These are phyloP conservation scores for Ogataea polymorpha DNA, from an alignment of 805 yeast species.

Conservation along the genomic window DNA sequence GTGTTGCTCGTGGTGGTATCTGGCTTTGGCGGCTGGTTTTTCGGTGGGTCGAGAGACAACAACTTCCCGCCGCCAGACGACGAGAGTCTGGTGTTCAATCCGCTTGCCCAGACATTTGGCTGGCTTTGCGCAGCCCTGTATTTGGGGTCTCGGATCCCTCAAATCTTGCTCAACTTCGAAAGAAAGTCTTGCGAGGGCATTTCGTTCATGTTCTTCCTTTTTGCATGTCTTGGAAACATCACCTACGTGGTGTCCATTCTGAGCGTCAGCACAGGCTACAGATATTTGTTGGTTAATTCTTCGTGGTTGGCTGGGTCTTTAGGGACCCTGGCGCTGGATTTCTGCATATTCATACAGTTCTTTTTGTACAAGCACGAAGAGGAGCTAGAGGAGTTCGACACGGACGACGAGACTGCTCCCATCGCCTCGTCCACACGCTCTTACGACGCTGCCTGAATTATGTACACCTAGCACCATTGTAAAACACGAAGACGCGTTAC, in stretches of 20 bases:
- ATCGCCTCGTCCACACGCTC: constrained; percentile 9
- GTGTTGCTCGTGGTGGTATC: constrained; percentile 66
- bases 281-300: constrained; percentile 75
- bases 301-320: constrained; percentile 91
- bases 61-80: constrained; percentile 33
- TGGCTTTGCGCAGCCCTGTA: constrained; percentile 72
- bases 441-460: constrained; percentile 8
- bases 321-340: constrained; percentile 83
- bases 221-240: constrained; percentile 92
- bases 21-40: constrained; percentile 86
- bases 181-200: constrained; percentile 95
- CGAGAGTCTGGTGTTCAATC: constrained; percentile 57
- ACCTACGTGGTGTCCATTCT: constrained; percentile 87
- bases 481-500: constrained; percentile 6
- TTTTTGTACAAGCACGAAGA: constrained; percentile 58
- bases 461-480: not conserved
- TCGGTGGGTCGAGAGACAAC: constrained; percentile 39
- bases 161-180: constrained; percentile 76
- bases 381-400: constrained; percentile 25
- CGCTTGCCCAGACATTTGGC: constrained; percentile 85
- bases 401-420: constrained; percentile 18
- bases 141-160: constrained; percentile 90
- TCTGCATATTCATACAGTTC: constrained; percentile 80
- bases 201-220: constrained; percentile 86
- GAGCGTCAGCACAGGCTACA: constrained; percentile 64